Base-by-base conservation (phyloP, 805 yeast genomes). In the Cyberlindnera amylophila region DNA sequence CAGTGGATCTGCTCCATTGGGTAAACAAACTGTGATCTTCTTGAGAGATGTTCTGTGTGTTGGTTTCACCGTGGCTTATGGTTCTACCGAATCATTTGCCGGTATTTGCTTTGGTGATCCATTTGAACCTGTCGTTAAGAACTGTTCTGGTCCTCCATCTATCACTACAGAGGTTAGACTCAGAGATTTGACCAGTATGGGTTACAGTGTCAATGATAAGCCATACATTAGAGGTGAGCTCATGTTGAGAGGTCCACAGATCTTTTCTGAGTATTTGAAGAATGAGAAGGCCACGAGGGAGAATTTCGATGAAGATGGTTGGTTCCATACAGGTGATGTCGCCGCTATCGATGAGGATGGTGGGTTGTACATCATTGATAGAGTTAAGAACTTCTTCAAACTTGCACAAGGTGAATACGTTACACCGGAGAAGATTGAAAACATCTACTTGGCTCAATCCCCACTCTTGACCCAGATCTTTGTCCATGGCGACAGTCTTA, bases 371-470 rank as follows among this genome's bases (percentile, higher is more conserved):
- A 79, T 84, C 46, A 72, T 84, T 54, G 91, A 84, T 57, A 70
- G 93, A 44, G 86, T 83, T 30, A 84, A 84, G 66, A 84, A 83
- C 63, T 83, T 84, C 66, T 84, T 82, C 70, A 84, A 84, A 52
- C 59, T 77, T 41, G 69, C 79, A 3, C 81, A 76, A 54, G 81
- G 81, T 54, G 91, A 84, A 55, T 84, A 82, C 57, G 74, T 84
- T 40, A 82, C 88, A 1, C 88, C 89, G 7, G 93, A 84, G 55
- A 81, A 75, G 59, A 77, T 84, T 50, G 90, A 84, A 55, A 81
- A 79, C 53, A 62, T 65, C 13, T 82, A 83, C 57, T 58, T 80
- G 34, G 69, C 84, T 0, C 63, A 69, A 7, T 70, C 74, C 49
- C 73, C 82, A 5, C 54, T 68, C 14, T 53, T 81, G 31, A 60